Evolutionary conservation across 805 yeast genomes (phyloP).

Genomic region (Ogataea degrootiae): DNA sequence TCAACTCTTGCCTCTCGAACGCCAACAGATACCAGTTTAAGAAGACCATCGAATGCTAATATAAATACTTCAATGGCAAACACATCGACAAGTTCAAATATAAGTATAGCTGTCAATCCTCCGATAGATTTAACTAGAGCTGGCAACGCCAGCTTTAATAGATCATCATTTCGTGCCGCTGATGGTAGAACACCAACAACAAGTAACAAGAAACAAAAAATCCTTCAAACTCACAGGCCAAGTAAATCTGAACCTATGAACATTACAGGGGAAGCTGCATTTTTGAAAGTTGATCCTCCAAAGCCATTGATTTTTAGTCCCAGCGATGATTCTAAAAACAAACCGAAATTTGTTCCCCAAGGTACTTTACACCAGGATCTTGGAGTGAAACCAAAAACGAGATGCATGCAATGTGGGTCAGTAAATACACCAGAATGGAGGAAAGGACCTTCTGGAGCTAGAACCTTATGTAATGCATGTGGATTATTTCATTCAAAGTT

Average conservation of each 20-base stretch:
- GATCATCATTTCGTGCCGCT: background rate
- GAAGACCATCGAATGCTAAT: too few relatives aligned
- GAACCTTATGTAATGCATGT: conserved; percentile 88
- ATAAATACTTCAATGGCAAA: too few relatives aligned
- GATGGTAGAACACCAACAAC: background rate
- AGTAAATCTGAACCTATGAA: conserved; percentile 16
- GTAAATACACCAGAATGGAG: conserved; percentile 90
- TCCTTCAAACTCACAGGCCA: conserved; percentile 8
- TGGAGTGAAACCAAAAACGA: conserved; percentile 25
- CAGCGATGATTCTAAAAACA: conserved; percentile 5
- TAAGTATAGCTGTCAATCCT: too few relatives aligned
- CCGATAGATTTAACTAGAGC: too few relatives aligned
- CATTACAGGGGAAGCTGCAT: conserved; percentile 23
- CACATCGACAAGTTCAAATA: too few relatives aligned
- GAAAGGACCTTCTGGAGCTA: conserved; percentile 77
- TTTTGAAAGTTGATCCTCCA: conserved; percentile 29
- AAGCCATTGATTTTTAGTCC: conserved; percentile 18
- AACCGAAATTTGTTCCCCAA: conserved; percentile 22
- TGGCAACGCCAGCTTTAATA: background rate
- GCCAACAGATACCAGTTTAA: too few relatives aligned
- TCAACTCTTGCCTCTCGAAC: too few relatives aligned
- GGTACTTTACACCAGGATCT: conserved; percentile 34
- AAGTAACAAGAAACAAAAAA: background rate
- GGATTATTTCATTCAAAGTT: conserved; percentile 72
- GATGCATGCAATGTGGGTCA: conserved; percentile 69